These are phyloP conservation scores for Aegilops longissima DNA, from an alignment of 176 grass and related monocot genomes.

Conservation along the genomic window DNA sequence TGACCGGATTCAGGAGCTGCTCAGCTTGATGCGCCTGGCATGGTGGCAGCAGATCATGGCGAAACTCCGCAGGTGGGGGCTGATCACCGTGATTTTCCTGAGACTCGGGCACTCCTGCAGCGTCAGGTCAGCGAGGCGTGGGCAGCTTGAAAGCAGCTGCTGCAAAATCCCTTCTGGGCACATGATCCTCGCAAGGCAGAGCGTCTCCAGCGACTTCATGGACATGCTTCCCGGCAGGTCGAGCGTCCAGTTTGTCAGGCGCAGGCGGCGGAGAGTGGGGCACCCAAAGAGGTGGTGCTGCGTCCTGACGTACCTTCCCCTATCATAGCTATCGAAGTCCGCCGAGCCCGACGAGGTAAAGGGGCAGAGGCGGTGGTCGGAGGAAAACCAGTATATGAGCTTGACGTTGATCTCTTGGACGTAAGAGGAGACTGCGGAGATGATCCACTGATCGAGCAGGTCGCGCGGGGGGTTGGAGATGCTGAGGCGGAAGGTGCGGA, in stretches of 20 bases:
- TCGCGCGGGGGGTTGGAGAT: background rate
- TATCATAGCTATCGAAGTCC: background rate
- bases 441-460: background rate
- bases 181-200: background rate
- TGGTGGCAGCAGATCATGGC: slow-evolving; percentile 21
- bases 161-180: background rate
- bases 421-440: background rate
- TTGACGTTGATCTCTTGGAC: background rate
- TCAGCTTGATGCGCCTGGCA: background rate
- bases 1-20: background rate
- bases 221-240: background rate
- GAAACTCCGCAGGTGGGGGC: background rate
- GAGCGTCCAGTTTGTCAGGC: background rate
- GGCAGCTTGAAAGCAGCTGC: background rate
- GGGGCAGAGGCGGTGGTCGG: background rate
- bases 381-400: background rate
- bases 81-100: background rate
- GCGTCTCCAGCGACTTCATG: background rate
- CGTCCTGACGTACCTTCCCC: background rate
- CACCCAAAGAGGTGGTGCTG: background rate
- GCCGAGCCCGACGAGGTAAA: background rate
- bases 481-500: background rate
- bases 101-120: slow-evolving; percentile 14
- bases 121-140: background rate
- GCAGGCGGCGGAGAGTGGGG: background rate